Evolutionary conservation across 1,284 basidiomycete species (phyloP), one percentile per base, ranked within the genome.

Genomic region (Cerioporus squamosus): DNA sequence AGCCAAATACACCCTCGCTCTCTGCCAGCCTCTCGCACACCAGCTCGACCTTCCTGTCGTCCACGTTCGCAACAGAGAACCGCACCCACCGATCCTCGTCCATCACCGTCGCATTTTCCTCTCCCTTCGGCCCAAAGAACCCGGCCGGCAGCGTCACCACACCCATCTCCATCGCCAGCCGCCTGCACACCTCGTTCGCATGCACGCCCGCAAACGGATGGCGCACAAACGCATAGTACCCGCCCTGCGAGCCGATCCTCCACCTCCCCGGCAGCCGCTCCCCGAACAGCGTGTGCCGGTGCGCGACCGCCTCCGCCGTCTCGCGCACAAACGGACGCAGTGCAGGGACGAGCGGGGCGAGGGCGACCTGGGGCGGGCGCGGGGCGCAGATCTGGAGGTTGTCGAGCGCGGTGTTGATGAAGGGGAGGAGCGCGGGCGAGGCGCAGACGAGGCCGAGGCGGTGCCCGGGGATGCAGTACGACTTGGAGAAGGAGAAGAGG

Each of bases 401-500:
- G 73, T 96, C 94, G 14, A 73, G 69, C 44, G 64, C 67, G 12
- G 84, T 93, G 43, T 77, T 79, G 38, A 91, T 67, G 14, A 84
- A 75, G 5, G 74, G 63, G 4, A 91, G 74, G 50, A 95, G 74
- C 0, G 72, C 65, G 0, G 87, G 82, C 0, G 86, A 82, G 0
- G 88, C 87, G n/a, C 88, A 82, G 59, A 95, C 82, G 5, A 84
- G 82, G 1, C 94, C 94, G 1, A 96, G 81, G 15, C 94, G 84
- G 72, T 94, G 91, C 0, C 94, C 94, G 0, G 94, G 94, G 44
- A 97, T 85, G 55, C 87, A 86, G 73, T 94, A 95, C 18, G 88
- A 86, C 74, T 95, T 94, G 59, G 85, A 87, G 72, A 94, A 94
- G 14, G 90, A 93, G 69, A 89, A 92, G 18, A 94, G 76, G 64